These are phyloP conservation scores for Blastobotrys apis DNA, from an alignment of 1,139 yeast species.

Conservation along the genomic window DNA sequence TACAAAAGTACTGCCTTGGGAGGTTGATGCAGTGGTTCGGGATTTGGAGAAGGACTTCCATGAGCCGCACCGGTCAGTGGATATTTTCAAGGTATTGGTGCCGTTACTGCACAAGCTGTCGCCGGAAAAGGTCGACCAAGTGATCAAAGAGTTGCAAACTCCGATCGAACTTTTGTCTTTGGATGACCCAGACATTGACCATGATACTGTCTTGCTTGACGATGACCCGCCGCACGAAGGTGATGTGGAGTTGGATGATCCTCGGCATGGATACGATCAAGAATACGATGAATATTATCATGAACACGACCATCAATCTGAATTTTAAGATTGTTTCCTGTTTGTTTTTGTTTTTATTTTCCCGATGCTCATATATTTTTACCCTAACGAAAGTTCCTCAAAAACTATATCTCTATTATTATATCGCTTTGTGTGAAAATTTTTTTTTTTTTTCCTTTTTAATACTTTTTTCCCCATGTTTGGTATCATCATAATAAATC, in stretches of 20 bases:
- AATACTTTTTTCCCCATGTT: no score
- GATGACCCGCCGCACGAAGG: slow-evolving; percentile 6
- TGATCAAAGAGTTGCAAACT: slow-evolving; percentile 8
- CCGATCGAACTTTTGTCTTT: slow-evolving; percentile 6
- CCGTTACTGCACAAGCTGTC: slow-evolving; percentile 12
- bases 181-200: slow-evolving; percentile 3
- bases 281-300: neutral
- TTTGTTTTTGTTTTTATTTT: no score
- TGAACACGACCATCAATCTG: no score
- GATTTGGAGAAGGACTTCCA: slow-evolving; percentile 15
- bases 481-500: neutral
- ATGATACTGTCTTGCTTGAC: slow-evolving; percentile 1
- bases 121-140: slow-evolving; percentile 7
- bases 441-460: no score
- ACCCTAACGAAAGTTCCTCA: no score
- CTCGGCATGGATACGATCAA: neutral
- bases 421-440: no score
- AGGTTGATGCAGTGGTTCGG: slow-evolving; percentile 18
- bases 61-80: neutral
- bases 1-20: slow-evolving; percentile 22
- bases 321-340: no score
- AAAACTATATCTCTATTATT: no score
- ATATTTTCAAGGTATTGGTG: slow-evolving; percentile 1
- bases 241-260: neutral
- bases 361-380: no score